These are phyloP conservation scores for Mycena pura DNA, from an alignment of 768 basidiomycete genomes.

Conservation along the genomic window DNA sequence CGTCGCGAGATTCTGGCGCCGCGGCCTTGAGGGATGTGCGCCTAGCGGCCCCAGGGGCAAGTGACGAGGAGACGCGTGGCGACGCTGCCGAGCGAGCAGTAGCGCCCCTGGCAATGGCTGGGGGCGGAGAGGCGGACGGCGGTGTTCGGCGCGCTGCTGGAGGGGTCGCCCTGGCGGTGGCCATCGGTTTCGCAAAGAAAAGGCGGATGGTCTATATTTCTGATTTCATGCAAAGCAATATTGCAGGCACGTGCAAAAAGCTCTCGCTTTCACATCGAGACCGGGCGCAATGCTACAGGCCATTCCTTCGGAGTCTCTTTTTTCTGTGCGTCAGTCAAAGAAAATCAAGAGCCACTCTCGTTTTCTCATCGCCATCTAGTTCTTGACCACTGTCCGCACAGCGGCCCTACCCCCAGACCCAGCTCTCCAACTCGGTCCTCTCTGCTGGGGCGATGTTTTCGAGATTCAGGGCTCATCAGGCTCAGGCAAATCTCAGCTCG, in stretches of 20 bases:
- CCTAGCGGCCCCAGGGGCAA: conserved; percentile 54
- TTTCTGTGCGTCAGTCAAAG: conserved; percentile 14
- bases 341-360: conserved; percentile 4
- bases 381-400: conserved; percentile 47
- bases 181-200: conserved; percentile 36
- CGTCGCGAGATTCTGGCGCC: conserved; percentile 58
- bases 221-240: too few relatives aligned
- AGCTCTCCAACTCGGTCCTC: neutral
- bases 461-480: conserved; percentile 75
- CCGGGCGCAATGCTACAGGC: conserved; percentile 13
- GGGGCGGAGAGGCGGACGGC: conserved; percentile 49
- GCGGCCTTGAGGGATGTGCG: conserved; percentile 58
- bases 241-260: too few relatives aligned
- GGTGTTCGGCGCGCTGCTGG: conserved; percentile 55
- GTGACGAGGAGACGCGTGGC: conserved; percentile 60
- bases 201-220: neutral
- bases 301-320: conserved; percentile 10
- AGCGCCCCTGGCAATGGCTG: conserved; percentile 58
- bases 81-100: conserved; percentile 72
- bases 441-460: conserved; percentile 64
- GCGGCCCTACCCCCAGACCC: neutral
- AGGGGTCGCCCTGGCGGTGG: conserved; percentile 56
- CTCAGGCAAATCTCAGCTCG: conserved; percentile 81
- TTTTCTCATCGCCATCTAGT: conserved; percentile 40
- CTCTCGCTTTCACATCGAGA: conserved; percentile 8